Conservation (phyloP, 2,329 filamentous ascomycete species). For the Harringtonia aguacate region DNA sequence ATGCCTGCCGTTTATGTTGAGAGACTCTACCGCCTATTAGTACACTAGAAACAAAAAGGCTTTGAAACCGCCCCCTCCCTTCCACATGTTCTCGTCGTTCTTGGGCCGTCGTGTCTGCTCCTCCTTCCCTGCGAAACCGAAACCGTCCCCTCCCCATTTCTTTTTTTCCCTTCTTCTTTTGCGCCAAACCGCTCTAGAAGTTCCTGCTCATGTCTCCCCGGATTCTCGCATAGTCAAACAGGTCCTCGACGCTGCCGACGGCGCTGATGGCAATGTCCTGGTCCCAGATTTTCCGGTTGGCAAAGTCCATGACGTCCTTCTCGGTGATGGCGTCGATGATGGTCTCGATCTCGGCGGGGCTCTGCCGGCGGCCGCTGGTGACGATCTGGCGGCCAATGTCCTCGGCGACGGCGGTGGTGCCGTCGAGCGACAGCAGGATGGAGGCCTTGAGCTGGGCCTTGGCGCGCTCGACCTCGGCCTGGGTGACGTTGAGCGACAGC, state of each 20-base stretch:
- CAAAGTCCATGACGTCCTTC: slow-evolving; percentile 96
- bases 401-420: slow-evolving; percentile 93
- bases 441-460: slow-evolving; percentile 99
- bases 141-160: background rate
- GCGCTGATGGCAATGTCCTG: slow-evolving; percentile 90
- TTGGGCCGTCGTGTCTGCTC: no score
- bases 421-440: slow-evolving; percentile 92
- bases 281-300: slow-evolving; percentile 92
- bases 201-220: slow-evolving; percentile 26
- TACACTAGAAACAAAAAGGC: slow-evolving; percentile 6
- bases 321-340: slow-evolving; percentile 80
- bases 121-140: no score
- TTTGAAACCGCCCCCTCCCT: no score
- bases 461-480: slow-evolving; percentile 91
- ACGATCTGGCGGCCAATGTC: slow-evolving; percentile 98
- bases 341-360: slow-evolving; percentile 88
- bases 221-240: slow-evolving; percentile 54
- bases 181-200: slow-evolving; percentile 14
- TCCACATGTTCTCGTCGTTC: no score
- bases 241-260: slow-evolving; percentile 83
- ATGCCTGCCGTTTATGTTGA: background rate
- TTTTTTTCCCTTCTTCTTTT: background rate
- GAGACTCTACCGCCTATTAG: slow-evolving; percentile 8
- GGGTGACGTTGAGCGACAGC: slow-evolving; percentile 75
- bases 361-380: slow-evolving; percentile 88